Conservation (phyloP, 148 eudicot species). For the Cornus controversa region DNA sequence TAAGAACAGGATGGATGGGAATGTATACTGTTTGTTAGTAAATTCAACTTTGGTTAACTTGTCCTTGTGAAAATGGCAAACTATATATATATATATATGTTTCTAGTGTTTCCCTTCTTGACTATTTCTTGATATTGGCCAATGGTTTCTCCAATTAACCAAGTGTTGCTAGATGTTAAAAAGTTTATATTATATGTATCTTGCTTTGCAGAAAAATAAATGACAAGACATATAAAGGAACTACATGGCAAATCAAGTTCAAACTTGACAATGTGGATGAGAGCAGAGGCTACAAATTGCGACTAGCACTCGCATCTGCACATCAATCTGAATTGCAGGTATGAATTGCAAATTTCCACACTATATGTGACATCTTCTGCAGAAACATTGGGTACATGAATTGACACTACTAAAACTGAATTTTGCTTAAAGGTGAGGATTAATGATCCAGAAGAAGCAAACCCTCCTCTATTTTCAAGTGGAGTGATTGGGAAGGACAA, state of each 20-base stretch:
- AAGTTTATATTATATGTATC: background rate
- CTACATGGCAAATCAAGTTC: slow-evolving; percentile 91
- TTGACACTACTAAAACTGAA: background rate
- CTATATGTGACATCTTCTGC: too few relatives aligned
- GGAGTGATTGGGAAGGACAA: slow-evolving; percentile 41
- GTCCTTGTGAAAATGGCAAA: background rate
- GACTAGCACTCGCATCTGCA: slow-evolving; percentile 83
- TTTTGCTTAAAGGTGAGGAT: slow-evolving; percentile 27
- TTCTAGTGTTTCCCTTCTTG: background rate
- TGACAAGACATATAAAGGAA: slow-evolving; percentile 47
- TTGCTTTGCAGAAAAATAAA: slow-evolving; percentile 47
- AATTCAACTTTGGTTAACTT: background rate
- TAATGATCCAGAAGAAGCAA: slow-evolving; percentile 24
- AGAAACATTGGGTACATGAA: background rate
- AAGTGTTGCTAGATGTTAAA: background rate
- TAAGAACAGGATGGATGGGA: background rate
- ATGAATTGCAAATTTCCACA: background rate
- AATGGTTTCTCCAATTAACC: background rate
- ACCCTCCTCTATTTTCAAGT: slow-evolving; percentile 26
- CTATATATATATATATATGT: too few relatives aligned
- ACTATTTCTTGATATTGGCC: background rate
- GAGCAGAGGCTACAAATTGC: slow-evolving; percentile 50
- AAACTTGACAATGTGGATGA: slow-evolving; percentile 33
- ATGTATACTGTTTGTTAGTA: background rate
- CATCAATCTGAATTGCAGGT: slow-evolving; percentile 50